Percentiles rank a stretch among this genome's conserved stretches.
These are phyloP conservation scores for Tubosaeta sp. DNA, from an alignment of 768 basidiomycete species.

Conservation along the genomic window DNA sequence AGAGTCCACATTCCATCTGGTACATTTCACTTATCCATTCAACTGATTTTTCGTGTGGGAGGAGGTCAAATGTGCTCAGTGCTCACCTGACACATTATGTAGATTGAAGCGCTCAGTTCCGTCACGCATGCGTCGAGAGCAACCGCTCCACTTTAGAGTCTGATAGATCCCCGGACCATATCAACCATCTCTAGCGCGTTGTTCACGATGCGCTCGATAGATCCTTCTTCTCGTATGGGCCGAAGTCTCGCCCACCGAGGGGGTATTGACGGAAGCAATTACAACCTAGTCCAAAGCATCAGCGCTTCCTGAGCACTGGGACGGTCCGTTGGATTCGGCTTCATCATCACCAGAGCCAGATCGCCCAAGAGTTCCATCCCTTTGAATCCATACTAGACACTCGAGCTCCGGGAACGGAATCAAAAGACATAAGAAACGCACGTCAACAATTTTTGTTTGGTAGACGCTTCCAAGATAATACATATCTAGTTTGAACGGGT, in stretches of 20 bases:
- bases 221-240: conserved; percentile 3
- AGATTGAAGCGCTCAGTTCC: too few species aligned
- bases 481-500: conserved; percentile 30
- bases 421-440: neutral
- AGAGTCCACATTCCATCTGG: too few species aligned
- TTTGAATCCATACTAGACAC: conserved; percentile 1
- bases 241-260: conserved; percentile 12
- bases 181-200: conserved; percentile 9
- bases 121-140: too few species aligned
- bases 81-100: too few species aligned
- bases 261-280: neutral
- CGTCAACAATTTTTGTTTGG: conserved; percentile 11
- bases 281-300: conserved; percentile 5
- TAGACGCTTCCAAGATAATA: conserved; percentile 20
- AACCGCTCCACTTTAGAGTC: too few species aligned
- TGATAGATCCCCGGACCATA: conserved; percentile 1
- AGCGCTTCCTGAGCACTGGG: neutral
- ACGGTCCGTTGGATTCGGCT: conserved; percentile 1
- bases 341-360: conserved; percentile 3
- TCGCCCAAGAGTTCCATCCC: neutral
- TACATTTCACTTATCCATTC: too few species aligned
- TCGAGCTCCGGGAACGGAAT: neutral
- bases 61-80: too few species aligned
- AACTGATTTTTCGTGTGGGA: too few species aligned
- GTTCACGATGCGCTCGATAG: conserved; percentile 12